Percentiles rank a stretch among this genome's conserved stretches.
phyloP scores from a whole-genome alignment of 805 yeast species.

The Gaillardinia entomophila region DNA sequence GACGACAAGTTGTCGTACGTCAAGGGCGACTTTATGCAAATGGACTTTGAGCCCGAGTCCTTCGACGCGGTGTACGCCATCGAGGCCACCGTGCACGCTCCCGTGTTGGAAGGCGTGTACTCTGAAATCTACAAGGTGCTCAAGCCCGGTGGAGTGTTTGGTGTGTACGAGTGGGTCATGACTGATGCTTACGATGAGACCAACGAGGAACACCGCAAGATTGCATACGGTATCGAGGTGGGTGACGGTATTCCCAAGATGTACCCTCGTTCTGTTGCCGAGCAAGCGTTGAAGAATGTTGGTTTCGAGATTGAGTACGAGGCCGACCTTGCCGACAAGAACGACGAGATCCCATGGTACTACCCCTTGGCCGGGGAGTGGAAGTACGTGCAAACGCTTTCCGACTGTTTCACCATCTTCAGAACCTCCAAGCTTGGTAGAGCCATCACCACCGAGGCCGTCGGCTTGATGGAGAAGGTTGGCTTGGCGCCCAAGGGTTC shows the following conservation, averaged over 20 bases:
- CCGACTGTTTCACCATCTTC: slow-evolving; percentile 76
- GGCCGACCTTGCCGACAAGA: slow-evolving; percentile 75
- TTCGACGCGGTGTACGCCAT: slow-evolving; percentile 98
- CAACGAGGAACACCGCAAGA: slow-evolving; percentile 84
- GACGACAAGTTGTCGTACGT: slow-evolving; percentile 75
- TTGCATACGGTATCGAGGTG: slow-evolving; percentile 94
- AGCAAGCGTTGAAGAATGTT: slow-evolving; percentile 73
- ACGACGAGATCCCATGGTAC: slow-evolving; percentile 93
- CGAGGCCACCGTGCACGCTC: slow-evolving; percentile 98
- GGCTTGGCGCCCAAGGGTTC: slow-evolving; percentile 92
- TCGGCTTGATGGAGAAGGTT: slow-evolving; percentile 74
- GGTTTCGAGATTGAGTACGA: slow-evolving; percentile 79
- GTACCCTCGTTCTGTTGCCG: slow-evolving; percentile 82
- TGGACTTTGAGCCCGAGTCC: slow-evolving; percentile 87
- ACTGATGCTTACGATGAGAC: slow-evolving; percentile 86
- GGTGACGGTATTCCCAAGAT: slow-evolving; percentile 99
- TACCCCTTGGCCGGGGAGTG: slow-evolving; percentile 94
- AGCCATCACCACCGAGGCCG: slow-evolving; percentile 71
- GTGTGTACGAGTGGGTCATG: slow-evolving; percentile 99
- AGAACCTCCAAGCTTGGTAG: slow-evolving; percentile 89
- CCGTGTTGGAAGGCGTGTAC: slow-evolving; percentile 92
- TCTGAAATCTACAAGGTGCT: slow-evolving; percentile 89
- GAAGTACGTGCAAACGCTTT: slow-evolving; percentile 73
- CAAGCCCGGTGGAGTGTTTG: slow-evolving; percentile 97
- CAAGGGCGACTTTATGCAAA: slow-evolving; percentile 98